Evolutionary conservation across 2,329 filamentous ascomycete species (phyloP).

Genomic region (Apiospora malaysiana): DNA sequence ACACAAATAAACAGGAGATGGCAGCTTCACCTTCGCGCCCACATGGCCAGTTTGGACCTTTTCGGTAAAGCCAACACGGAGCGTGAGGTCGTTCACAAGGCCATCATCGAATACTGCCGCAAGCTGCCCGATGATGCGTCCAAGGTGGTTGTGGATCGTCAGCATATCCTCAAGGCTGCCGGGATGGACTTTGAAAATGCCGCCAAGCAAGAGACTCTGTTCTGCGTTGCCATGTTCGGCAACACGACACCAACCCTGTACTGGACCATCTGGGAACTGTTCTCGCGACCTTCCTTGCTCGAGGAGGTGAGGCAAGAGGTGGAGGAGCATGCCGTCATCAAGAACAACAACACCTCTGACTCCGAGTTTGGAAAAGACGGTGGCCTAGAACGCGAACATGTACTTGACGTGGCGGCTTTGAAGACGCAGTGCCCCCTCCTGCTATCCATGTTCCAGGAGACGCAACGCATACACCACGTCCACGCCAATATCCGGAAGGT

Average conservation of each 20-base stretch:
- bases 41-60: not conserved
- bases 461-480: slow-evolving; percentile 38
- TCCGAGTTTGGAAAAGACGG: not conserved
- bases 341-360: not conserved
- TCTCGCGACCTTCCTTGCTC: slow-evolving; percentile 45
- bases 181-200: slow-evolving; percentile 23
- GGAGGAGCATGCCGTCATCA: slow-evolving; percentile 22
- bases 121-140: not conserved
- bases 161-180: slow-evolving; percentile 17
- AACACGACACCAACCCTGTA: slow-evolving; percentile 51
- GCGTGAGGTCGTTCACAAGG: not conserved
- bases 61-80: not conserved
- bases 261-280: slow-evolving; percentile 52
- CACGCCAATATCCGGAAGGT: slow-evolving; percentile 40
- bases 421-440: slow-evolving; percentile 43
- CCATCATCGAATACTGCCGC: not conserved
- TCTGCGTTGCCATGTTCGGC: slow-evolving; percentile 42
- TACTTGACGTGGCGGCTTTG: slow-evolving; percentile 41
- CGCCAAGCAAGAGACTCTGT: slow-evolving; percentile 22
- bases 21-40: not conserved
- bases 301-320: slow-evolving; percentile 48
- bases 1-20: not conserved
- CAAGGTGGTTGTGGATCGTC: not conserved
- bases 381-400: not conserved
- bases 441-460: slow-evolving; percentile 45